A percentile compares a stretch with the other conserved stretches of the same genome.
These are phyloP conservation scores for Scheffersomyces stipitis DNA, from an alignment of 805 yeast genomes.

Conservation along the genomic window DNA sequence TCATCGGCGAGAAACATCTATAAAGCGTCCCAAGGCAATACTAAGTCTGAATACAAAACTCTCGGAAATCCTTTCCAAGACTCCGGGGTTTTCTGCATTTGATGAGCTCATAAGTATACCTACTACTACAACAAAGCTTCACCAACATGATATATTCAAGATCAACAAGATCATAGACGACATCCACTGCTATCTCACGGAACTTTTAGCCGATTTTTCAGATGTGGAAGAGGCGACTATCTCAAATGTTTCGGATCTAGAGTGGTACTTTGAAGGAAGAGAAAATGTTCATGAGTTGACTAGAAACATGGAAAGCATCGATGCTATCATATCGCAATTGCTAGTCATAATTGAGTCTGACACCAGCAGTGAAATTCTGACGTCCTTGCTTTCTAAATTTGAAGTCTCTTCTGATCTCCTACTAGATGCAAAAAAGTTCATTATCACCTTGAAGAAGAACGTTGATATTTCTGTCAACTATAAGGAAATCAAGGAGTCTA, in stretches of 20 bases:
- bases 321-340: conserved; percentile 22
- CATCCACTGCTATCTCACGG: conserved; percentile 23
- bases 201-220: conserved; percentile 14
- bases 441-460: conserved; percentile 19
- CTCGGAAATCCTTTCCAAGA: conserved; percentile 15
- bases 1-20: too few species aligned
- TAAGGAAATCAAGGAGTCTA: conserved; percentile 25
- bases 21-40: too few species aligned
- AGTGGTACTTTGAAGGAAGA: conserved; percentile 28
- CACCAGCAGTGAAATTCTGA: conserved; percentile 3
- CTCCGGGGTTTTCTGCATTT: conserved; percentile 21
- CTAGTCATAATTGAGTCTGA: conserved; percentile 9
- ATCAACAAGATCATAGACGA: conserved; percentile 29
- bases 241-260: conserved; percentile 8
- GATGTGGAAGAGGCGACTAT: conserved; percentile 6
- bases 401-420: conserved; percentile 26
- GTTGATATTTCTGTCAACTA: conserved; percentile 28
- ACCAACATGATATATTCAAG: conserved; percentile 25
- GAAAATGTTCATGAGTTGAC: conserved; percentile 16
- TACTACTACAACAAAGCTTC: conserved; percentile 5
- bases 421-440: conserved; percentile 22
- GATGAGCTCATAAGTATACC: conserved; percentile 23
- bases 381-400: conserved; percentile 20
- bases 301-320: conserved; percentile 22
- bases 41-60: too few species aligned